Evolutionary conservation across 208 protist genomes (phyloP), one percentile per base, ranked within the genome.

Genomic region (Crithidia expoeki): DNA sequence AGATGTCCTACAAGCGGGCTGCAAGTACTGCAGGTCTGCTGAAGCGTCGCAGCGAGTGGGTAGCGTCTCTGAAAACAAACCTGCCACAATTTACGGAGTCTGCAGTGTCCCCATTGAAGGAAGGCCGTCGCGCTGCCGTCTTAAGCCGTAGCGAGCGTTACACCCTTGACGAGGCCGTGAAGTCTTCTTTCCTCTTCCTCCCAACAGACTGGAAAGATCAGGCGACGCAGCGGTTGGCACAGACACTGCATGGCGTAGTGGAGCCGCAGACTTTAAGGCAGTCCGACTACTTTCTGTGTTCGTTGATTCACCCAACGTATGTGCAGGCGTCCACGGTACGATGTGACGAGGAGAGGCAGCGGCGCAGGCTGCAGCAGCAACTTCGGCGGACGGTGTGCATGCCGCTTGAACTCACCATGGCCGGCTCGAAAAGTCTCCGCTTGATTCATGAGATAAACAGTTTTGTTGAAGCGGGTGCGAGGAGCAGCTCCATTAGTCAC

Each of bases 271-370:
- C 65, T 21, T 21, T 89, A 23, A 42, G 42, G 0, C 27, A 57
- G 42, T 81, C 57, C 14, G 91, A 96, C 59, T 78, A 80, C 44
- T 92, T 94, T 76, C 65, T 90, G 27, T 89, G 86, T 68, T 72
- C 88, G 0, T 72, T 96, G 19, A 79, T 96, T 21, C 91, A 96
- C 49, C 91, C 91, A 7, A 89, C 81, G 40, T 94, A 85, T 60
- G 71, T 90, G 6, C 65, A 53, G 7, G 25, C 57, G 2, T 4
- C 44, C 10, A 62, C 71, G 16, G 28, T 63, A 28, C 65, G 25
- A n/a, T n/a, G 27, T 23, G 16, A 67, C 17, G 34, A 4, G 19
- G 64, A 66, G n/a, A 25, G 53, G 38, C 28, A 28, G 49, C 25
- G 44, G 17, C 51, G 52, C 42, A 57, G 33, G 33, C 19, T 30